A percentile compares a stretch with the other conserved stretches of the same genome.
Evolutionary conservation across 257 asterid genomes (phyloP).

Genomic region (Datura wrightii): DNA sequence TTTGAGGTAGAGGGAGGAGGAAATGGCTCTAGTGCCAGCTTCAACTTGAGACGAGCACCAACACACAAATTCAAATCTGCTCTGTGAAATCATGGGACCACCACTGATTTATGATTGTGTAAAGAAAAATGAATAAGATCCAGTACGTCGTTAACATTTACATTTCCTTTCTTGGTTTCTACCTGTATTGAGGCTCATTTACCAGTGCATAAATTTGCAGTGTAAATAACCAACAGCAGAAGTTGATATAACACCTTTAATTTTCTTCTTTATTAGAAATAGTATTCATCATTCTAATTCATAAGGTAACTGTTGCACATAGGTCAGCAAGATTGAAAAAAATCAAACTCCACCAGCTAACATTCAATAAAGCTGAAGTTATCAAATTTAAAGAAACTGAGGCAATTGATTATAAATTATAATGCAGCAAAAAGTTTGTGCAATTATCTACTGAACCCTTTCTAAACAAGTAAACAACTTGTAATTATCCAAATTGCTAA

Average conservation of each 20-base stretch:
- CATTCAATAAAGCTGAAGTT: constrained; percentile 10
- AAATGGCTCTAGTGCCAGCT: constrained; percentile 21
- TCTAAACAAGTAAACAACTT: neutral
- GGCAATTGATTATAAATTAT: neutral
- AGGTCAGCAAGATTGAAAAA: neutral
- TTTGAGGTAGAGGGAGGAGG: neutral
- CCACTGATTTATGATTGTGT: neutral
- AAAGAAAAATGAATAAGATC: neutral
- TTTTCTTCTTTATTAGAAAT: constrained; percentile 5
- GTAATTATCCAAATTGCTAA: neutral
- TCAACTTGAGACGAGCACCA: constrained; percentile 5
- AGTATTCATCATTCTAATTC: constrained; percentile 12
- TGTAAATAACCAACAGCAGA: neutral
- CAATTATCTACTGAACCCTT: neutral
- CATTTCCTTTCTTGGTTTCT: constrained; percentile 23
- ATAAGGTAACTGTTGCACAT: neutral
- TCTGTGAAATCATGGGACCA: neutral
- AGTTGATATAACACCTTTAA: neutral
- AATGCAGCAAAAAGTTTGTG: neutral
- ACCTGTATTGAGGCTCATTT: constrained; percentile 12
- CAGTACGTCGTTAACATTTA: neutral
- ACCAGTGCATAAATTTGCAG: neutral
- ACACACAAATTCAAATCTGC: neutral
- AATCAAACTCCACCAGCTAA: neutral
- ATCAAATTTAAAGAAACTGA: constrained; percentile 7